phyloP scores from a whole-genome alignment of 208 protist genomes.

The Pavlovales sp. region DNA sequence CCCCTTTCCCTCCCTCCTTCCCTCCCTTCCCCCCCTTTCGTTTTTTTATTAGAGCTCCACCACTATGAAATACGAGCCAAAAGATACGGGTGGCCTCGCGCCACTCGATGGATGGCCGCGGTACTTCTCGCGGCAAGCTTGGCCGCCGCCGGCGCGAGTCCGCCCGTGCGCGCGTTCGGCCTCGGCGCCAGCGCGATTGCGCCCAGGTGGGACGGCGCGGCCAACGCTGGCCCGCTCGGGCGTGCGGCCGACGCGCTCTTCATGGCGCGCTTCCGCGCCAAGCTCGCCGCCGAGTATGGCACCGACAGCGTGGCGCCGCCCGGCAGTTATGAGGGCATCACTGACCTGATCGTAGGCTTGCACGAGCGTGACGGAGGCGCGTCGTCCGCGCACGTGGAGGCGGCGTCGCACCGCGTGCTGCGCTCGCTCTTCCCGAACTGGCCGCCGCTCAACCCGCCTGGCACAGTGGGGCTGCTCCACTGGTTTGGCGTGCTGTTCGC shows the following conservation, averaged over 20 bases:
- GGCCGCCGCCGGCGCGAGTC: no score
- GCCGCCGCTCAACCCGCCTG: not conserved
- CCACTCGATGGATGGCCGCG: no score
- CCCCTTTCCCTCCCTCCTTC: no score
- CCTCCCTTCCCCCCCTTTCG: no score
- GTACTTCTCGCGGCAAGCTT: no score
- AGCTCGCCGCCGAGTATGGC: not conserved
- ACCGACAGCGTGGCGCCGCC: not conserved
- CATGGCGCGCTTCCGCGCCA: not conserved
- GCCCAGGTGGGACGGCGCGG: not conserved
- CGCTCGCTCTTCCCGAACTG: conserved; percentile 10
- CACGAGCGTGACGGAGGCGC: not conserved
- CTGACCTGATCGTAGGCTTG: not conserved
- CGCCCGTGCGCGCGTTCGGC: no score
- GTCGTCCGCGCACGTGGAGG: not conserved
- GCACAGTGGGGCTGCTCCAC: not conserved
- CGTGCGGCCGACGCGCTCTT: not conserved
- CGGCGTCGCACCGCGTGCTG: not conserved
- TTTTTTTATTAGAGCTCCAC: no score
- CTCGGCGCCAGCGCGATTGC: not conserved
- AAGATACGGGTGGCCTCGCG: no score
- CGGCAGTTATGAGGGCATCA: not conserved
- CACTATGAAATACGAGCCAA: no score
- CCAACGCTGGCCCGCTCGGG: not conserved
- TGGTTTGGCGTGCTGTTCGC: conserved; percentile 26